Evolutionary conservation across 2,329 filamentous ascomycete species (phyloP), one percentile per base, ranked within the genome.

Genomic region (Penicillium sp.): DNA sequence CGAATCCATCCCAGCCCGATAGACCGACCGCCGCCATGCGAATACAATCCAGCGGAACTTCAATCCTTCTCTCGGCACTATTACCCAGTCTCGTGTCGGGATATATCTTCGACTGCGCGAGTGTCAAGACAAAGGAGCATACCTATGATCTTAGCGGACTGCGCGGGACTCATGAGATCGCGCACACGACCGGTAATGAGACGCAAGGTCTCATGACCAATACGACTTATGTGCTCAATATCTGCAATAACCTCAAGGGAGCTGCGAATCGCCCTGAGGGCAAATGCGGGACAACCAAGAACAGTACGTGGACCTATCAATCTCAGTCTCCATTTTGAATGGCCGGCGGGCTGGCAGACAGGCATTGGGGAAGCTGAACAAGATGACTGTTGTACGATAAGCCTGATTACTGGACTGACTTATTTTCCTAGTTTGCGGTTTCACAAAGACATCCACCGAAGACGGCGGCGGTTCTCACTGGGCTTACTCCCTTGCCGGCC

Each of bases 401-500:
- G 2, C 19, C 8, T 8, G 19, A 42, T 39, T 11, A 21, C 54
- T 64, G n/a, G 58, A 45, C 49, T 62, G 25, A 61, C 35, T 2
- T 46, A 10, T 33, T 11, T 37, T 16, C 1, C 11, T 60, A 91
- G 91, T 93, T 42, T 96, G 93, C 76, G 91, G 83, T 10, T 88
- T 96, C 67, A 81, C 86, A 59, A 84, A 85, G 54, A 77, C 80
- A 49, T 75, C 81, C 33, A 69, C 78, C 5, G 76, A 78, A 25
- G 79, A 80, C 48, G 77, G 81, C 27, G 81, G 83, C 53, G 72
- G 70, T 13, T 79, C 87, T 27, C 75, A 79, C 44, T 78, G 83
- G 35, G 85, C 89, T 2, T 86, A 89, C 51, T 85, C 91, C 9
- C 89, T 96, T 60, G 91, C 90, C 1, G 92, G 92, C 26, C 83